Conservation (phyloP, 2,329 filamentous ascomycete species). For the Apiospora rasikravindrae region DNA sequence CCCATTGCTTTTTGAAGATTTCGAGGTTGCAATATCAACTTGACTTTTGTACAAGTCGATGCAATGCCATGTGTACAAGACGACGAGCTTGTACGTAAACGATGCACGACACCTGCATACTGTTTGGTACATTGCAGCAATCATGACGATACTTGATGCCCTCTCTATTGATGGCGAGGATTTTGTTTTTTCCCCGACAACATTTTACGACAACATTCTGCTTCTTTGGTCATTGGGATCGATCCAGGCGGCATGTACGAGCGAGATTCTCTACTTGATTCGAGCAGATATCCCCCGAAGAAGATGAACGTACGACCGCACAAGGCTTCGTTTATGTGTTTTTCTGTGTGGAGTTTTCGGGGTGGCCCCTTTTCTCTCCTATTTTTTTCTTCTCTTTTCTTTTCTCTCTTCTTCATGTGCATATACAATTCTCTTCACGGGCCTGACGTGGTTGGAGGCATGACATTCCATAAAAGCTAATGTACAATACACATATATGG, state of each 20-base stretch:
- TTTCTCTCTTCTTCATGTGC: constrained; percentile 7
- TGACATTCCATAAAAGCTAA: constrained; percentile 16
- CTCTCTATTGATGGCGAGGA: neutral
- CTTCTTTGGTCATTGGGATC: constrained; percentile 7
- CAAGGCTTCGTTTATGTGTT: constrained; percentile 10
- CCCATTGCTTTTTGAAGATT: neutral
- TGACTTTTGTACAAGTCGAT: constrained; percentile 15
- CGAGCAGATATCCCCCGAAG: constrained; percentile 8
- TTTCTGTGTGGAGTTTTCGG: neutral
- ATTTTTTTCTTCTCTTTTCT: neutral
- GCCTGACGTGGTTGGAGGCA: constrained; percentile 3
- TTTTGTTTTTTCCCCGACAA: neutral
- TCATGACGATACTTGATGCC: constrained; percentile 14
- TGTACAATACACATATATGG: constrained; percentile 18
- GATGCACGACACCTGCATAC: constrained; percentile 14
- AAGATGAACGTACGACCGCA: constrained; percentile 13
- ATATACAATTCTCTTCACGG: constrained; percentile 16
- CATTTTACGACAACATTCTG: constrained; percentile 8
- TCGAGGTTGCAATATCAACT: constrained; percentile 8
- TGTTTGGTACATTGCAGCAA: constrained; percentile 13
- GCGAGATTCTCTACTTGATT: constrained; percentile 15
- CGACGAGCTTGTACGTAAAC: constrained; percentile 15
- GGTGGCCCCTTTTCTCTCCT: constrained; percentile 1
- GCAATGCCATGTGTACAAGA: constrained; percentile 13
- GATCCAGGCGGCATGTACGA: neutral